A percentile compares a stretch with the other conserved stretches of the same genome.
Conservation (phyloP, 2,329 filamentous ascomycete species). For the Periconia sp. region DNA sequence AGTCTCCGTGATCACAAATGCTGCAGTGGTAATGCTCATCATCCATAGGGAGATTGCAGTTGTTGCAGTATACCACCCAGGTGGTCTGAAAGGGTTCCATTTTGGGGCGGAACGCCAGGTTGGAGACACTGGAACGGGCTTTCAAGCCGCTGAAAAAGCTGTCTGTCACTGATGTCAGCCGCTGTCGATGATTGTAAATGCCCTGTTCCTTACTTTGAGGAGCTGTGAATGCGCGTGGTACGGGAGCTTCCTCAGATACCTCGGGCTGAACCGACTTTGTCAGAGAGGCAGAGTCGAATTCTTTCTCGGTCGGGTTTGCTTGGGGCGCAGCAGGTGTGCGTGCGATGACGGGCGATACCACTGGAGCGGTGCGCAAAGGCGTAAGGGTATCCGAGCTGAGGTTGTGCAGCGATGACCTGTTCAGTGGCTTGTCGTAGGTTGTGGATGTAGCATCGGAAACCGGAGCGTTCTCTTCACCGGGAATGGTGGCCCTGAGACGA, state of each 20-base stretch:
- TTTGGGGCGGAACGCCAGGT: constrained; percentile 46
- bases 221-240: constrained; percentile 44
- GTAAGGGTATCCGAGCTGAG: constrained; percentile 30
- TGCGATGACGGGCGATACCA: constrained; percentile 28
- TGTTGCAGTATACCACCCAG: constrained; percentile 93
- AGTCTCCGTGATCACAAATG: constrained; percentile 90
- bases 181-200: not conserved
- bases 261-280: constrained; percentile 19
- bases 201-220: constrained; percentile 25
- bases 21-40: constrained; percentile 92
- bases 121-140: constrained; percentile 24
- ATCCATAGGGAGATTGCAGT: constrained; percentile 76
- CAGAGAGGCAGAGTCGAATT: constrained; percentile 19
- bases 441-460: constrained; percentile 11
- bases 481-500: constrained; percentile 73
- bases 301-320: constrained; percentile 2
- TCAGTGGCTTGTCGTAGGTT: constrained; percentile 11
- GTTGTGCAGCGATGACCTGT: constrained; percentile 24
- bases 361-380: constrained; percentile 20
- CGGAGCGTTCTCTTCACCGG: constrained; percentile 51
- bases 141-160: constrained; percentile 36
- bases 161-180: constrained; percentile 15
- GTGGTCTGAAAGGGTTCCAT: constrained; percentile 42
- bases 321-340: constrained; percentile 21
- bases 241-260: constrained; percentile 39